Evolutionary conservation across 495 filamentous ascomycete species (phyloP).

Genomic region (Penicillium robsamsonii): DNA sequence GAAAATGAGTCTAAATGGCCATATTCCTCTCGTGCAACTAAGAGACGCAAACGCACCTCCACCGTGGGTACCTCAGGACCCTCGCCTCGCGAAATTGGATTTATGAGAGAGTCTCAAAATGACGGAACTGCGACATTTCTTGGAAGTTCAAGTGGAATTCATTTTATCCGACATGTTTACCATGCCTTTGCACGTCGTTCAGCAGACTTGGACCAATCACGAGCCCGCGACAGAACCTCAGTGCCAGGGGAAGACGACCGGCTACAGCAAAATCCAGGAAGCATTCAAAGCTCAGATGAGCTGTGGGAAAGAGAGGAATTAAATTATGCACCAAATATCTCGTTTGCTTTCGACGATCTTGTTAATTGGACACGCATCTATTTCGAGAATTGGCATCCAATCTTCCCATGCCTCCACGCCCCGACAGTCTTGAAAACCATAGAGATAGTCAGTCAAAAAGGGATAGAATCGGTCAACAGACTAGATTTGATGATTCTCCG

Average conservation of each 20-base stretch:
- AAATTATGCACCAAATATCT: conserved; percentile 12
- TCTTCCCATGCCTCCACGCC: conserved; percentile 47
- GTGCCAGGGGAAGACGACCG: conserved; percentile 51
- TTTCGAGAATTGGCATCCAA: conserved; percentile 50
- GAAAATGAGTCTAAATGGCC: conserved; percentile 23
- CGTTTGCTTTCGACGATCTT: conserved; percentile 33
- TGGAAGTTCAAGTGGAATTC: conserved; percentile 52
- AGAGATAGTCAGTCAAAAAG: conserved; percentile 30
- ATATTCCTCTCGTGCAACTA: conserved; percentile 22
- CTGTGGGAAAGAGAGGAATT: conserved; percentile 35
- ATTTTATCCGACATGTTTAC: conserved; percentile 49
- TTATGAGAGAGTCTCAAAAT: conserved; percentile 39
- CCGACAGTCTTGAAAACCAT: conserved; percentile 40
- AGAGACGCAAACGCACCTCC: conserved; percentile 34
- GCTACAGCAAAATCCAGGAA: conserved; percentile 21
- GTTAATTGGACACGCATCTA: conserved; percentile 42
- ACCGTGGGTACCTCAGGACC: conserved; percentile 17
- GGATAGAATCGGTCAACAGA: conserved; percentile 19
- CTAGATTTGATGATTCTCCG: conserved; percentile 41
- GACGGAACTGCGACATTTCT: conserved; percentile 41
- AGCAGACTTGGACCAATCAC: conserved; percentile 31
- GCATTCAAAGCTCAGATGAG: conserved; percentile 15
- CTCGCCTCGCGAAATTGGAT: conserved; percentile 38
- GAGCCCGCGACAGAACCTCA: conserved; percentile 30
- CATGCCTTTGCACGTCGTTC: conserved; percentile 43